Evolutionary conservation across 2,329 filamentous ascomycete genomes (phyloP), one percentile per base, ranked within the genome.

Genomic region (Dryadomyces quercivorus): DNA sequence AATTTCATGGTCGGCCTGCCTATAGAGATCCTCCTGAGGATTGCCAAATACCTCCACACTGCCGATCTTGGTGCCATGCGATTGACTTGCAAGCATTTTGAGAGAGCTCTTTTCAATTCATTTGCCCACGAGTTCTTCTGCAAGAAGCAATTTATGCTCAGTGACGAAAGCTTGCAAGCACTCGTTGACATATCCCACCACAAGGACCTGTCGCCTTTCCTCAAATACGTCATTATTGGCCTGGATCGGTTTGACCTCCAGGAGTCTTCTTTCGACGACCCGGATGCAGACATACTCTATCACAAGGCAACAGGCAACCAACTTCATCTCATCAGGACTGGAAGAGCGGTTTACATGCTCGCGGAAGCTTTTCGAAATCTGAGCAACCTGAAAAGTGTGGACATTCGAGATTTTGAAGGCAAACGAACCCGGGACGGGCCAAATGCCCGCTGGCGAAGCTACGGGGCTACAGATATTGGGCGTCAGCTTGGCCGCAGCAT

Each of bases 131-230:
- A 84, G 58, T 86, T 83, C 70, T 86, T 87, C 66, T 71, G 69
- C 51, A 81, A 80, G 64, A 79, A 77, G 61, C 81, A 85, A 62
- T 86, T 85, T 66, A 82, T 84, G 76, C 62, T 84, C 53, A 75
- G 75, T 1, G 69, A 77, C 38, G 66, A 71, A 59, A 85, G 81
- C 60, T 67, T 85, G 10, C 71, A 76, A 52, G 70, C 75, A 0
- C 69, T 84, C 12, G 58, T 76, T 64, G 69, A 76, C 61, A 78
- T 81, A 40, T 73, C 77, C n/a, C 62, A 61, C 4, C 69, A 72
- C 54, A 72, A 69, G 18, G 68, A 70, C 0, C 58, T 80, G 16
- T 67, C 67, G 0, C 57, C 61, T 0, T 63, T 66, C 40, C 60
- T 81, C 15, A 66, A 63, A 7, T 67, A 73, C 56, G 71, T 81